Conservation (phyloP, 805 yeast species). For the Metschnikowia lachancei region DNA sequence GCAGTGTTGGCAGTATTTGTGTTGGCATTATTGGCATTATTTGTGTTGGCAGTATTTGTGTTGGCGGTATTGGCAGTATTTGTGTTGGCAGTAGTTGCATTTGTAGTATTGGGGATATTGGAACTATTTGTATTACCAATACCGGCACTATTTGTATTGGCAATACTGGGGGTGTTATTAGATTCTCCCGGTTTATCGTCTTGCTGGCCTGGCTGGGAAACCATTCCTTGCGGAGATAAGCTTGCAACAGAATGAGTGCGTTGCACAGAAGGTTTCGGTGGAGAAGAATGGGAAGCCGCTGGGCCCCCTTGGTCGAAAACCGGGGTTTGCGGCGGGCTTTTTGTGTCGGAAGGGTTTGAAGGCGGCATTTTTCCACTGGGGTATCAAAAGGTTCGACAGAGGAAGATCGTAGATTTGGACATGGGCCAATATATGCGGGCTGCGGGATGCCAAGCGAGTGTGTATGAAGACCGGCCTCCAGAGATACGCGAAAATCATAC, state of each 20-base stretch:
- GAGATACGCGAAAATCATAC: not conserved
- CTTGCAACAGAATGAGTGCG: conserved; percentile 9
- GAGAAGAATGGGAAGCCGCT: not conserved
- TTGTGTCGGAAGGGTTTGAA: not conserved
- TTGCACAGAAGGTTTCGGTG: conserved; percentile 1
- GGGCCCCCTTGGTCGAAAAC: not conserved
- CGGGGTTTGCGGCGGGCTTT: not conserved
- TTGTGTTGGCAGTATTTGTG: not conserved
- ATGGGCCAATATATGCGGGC: not conserved
- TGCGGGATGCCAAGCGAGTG: conserved; percentile 1
- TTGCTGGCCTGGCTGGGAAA: not conserved
- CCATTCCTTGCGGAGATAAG: not conserved
- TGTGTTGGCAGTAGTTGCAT: no score
- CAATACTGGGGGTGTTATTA: no score
- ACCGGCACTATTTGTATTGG: not conserved
- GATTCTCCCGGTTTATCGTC: not conserved
- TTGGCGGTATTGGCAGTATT: no score
- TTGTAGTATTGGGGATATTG: no score
- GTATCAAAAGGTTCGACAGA: not conserved
- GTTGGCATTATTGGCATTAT: no score
- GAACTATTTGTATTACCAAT: no score
- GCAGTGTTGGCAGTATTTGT: no score
- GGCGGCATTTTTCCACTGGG: not conserved
- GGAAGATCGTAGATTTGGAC: not conserved
- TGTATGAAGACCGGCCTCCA: not conserved